Evolutionary conservation across 306 rosid genomes (phyloP).

Genomic region (Rosa multiflora): DNA sequence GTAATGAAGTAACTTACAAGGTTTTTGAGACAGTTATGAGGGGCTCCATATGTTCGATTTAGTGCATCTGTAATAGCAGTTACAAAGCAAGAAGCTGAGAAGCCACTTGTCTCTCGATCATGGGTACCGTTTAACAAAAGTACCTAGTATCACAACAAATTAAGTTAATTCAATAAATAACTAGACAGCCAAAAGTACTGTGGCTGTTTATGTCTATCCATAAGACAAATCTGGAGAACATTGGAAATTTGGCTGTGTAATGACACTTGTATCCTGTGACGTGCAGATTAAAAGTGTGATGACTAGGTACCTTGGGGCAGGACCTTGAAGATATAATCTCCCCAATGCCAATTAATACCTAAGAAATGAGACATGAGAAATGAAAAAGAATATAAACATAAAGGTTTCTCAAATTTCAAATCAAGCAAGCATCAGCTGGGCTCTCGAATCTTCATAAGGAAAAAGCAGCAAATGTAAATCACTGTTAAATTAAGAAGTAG

Average conservation of each 20-base stretch:
- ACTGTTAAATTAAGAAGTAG: not conserved
- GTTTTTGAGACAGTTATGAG: conserved; percentile 53
- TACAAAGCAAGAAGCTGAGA: conserved; percentile 76
- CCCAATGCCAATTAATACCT: conserved; percentile 90
- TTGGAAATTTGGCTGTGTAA: conserved; percentile 3
- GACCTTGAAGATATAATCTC: conserved; percentile 85
- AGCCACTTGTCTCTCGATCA: conserved; percentile 84
- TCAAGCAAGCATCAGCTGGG: not conserved
- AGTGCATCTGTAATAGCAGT: conserved; percentile 88
- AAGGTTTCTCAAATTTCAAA: conserved; percentile 3
- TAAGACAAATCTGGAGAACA: conserved; percentile 8
- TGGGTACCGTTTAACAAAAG: conserved; percentile 70
- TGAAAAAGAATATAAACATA: not conserved
- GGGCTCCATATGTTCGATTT: conserved; percentile 78
- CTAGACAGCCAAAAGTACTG: not conserved
- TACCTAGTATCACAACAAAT: conserved; percentile 42
- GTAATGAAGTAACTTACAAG: conserved; percentile 48
- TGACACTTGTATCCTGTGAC: conserved; percentile 21
- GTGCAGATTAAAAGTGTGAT: conserved; percentile 10
- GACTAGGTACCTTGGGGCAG: conserved; percentile 71
- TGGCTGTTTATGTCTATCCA: not conserved
- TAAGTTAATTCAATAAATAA: not conserved
- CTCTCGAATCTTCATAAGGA: not conserved
- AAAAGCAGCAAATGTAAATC: not conserved
- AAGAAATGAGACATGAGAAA: conserved; percentile 15